Conservation (phyloP, 345 rosid genomes). For the Draba incana region DNA sequence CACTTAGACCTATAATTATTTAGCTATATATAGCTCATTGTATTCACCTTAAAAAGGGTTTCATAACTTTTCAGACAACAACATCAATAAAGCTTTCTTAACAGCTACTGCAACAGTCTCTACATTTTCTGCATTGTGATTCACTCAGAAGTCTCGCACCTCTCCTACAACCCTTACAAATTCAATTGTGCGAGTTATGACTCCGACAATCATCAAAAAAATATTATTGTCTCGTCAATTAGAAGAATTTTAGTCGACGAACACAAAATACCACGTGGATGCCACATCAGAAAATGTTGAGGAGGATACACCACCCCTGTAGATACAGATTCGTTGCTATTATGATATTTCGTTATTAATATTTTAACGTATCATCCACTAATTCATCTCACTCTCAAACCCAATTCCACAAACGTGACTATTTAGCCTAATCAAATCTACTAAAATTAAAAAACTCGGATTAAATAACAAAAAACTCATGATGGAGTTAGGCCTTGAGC, state of each 20-base stretch:
- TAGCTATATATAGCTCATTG: too few relatives aligned
- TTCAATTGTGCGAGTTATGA: too few relatives aligned
- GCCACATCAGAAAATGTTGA: constrained; percentile 23
- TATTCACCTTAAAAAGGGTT: too few relatives aligned
- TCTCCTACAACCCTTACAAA: too few relatives aligned
- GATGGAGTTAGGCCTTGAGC: constrained; percentile 48
- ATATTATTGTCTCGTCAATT: too few relatives aligned
- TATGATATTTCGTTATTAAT: constrained; percentile 25
- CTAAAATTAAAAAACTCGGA: neutral
- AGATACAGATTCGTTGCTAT: constrained; percentile 27
- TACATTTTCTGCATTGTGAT: too few relatives aligned
- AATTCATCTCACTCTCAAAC: constrained; percentile 38
- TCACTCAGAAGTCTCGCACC: too few relatives aligned
- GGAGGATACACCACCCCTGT: constrained; percentile 36
- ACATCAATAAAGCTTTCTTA: too few relatives aligned
- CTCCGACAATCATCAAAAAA: too few relatives aligned
- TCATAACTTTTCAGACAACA: too few relatives aligned
- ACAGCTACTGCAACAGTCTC: too few relatives aligned
- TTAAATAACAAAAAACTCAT: constrained; percentile 23
- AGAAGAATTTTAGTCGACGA: neutral
- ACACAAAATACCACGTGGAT: constrained; percentile 18
- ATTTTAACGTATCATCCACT: constrained; percentile 44
- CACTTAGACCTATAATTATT: too few relatives aligned
- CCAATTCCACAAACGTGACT: constrained; percentile 35
- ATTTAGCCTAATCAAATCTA: constrained; percentile 25